These are phyloP conservation scores for Asclepias syriaca DNA, from an alignment of 257 asterid species.

Conservation along the genomic window DNA sequence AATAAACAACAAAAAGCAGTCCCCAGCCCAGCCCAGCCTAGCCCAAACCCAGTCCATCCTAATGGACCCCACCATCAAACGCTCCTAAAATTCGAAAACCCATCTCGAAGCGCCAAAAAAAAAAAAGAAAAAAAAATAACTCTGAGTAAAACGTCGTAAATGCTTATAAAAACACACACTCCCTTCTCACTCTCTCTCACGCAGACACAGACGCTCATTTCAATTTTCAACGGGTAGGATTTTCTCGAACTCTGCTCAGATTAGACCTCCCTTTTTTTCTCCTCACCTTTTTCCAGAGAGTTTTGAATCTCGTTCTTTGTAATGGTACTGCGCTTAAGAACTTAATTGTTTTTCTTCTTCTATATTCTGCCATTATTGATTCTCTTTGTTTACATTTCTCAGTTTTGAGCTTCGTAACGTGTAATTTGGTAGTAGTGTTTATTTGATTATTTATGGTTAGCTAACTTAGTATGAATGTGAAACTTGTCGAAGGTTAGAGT, in stretches of 20 bases:
- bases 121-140: not conserved
- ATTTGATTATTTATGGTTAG: not conserved
- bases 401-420: conserved; percentile 1
- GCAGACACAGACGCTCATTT: not conserved
- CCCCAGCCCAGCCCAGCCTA: not conserved
- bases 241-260: conserved; percentile 38
- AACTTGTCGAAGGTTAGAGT: not conserved
- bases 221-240: conserved; percentile 9
- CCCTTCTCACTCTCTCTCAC: conserved; percentile 20
- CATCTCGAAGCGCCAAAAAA: conserved; percentile 54
- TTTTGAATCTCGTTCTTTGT: conserved; percentile 30
- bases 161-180: not conserved
- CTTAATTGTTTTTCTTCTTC: no score
- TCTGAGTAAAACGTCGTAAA: not conserved
- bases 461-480: not conserved
- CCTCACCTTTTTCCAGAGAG: not conserved
- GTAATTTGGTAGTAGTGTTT: not conserved
- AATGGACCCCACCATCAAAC: conserved; percentile 19
- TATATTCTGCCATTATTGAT: not conserved
- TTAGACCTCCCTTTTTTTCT: conserved; percentile 18
- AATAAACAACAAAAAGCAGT: not conserved
- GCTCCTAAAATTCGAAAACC: conserved; percentile 51
- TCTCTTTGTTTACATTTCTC: not conserved
- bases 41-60: no score
- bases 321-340: not conserved